Evolutionary conservation across 331 rosid genomes (phyloP).

Genomic region (Malus hybrid): DNA sequence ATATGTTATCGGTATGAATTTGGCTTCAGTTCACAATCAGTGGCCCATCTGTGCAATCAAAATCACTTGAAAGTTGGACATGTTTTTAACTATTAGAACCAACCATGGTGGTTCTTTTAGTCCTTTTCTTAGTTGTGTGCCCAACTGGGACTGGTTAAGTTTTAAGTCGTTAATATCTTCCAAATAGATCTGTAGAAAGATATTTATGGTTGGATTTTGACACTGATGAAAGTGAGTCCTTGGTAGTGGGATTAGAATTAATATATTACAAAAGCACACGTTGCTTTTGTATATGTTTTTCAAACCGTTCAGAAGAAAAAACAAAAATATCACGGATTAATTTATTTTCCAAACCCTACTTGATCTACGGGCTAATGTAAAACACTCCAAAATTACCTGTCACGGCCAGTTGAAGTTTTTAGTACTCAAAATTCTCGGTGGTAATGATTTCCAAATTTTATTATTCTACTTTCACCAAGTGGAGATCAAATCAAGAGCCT

Average conservation of each 20-base stretch:
- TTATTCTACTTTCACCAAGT: not conserved
- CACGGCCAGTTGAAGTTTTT: too few species aligned
- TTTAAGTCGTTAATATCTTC: not conserved
- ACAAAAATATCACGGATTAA: not conserved
- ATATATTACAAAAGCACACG: too few species aligned
- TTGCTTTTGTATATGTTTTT: not conserved
- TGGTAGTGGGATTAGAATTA: not conserved
- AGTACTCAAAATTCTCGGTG: not conserved
- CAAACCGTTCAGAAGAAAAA: not conserved
- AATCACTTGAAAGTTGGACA: not conserved
- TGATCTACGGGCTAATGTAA: not conserved
- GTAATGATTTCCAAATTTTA: not conserved
- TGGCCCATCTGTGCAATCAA: not conserved
- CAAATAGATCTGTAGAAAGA: not conserved
- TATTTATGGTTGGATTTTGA: not conserved
- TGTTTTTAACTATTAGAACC: not conserved
- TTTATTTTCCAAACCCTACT: not conserved
- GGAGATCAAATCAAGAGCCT: not conserved
- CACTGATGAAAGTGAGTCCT: not conserved
- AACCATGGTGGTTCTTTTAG: not conserved
- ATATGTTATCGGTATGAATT: too few species aligned
- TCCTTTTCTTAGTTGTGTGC: not conserved
- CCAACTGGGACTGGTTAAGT: not conserved
- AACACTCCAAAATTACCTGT: not conserved
- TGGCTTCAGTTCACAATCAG: not conserved